These are phyloP conservation scores for Phytopythium mirpurense DNA, from an alignment of 352 stramenopile genomes.

Conservation along the genomic window DNA sequence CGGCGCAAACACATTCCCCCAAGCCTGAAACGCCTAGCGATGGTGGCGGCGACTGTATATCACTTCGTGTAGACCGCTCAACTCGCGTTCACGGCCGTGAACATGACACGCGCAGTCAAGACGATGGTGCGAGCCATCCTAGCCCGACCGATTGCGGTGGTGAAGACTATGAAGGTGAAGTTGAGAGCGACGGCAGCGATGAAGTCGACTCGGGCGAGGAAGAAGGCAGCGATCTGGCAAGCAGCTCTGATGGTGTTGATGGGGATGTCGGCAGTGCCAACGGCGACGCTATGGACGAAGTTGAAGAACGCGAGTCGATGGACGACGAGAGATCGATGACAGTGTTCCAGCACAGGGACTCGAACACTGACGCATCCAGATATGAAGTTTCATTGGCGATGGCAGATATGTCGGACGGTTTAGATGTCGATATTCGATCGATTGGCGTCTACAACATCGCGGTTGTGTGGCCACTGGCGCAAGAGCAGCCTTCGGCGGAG, in stretches of 20 bases:
- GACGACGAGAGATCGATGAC: not conserved
- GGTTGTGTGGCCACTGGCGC: conserved; percentile 25
- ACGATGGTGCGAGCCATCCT: not conserved
- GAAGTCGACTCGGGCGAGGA: not conserved
- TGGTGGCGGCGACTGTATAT: not conserved
- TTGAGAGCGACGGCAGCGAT: not conserved
- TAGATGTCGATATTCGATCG: conserved; percentile 33
- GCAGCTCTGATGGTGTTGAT: not conserved
- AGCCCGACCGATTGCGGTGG: not conserved
- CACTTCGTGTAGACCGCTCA: not conserved
- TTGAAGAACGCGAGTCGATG: not conserved
- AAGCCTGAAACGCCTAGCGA: not conserved
- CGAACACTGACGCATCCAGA: not conserved
- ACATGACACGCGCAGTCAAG: not conserved
- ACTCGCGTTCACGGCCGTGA: not conserved
- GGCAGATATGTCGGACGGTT: not conserved
- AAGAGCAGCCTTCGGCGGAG: not conserved
- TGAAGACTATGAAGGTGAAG: not conserved
- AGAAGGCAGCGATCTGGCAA: no score
- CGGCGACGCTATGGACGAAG: not conserved
- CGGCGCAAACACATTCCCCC: no score
- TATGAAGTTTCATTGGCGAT: not conserved
- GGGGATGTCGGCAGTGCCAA: not conserved
- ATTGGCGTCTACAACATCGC: conserved; percentile 55
- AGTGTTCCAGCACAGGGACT: not conserved